These are phyloP conservation scores for Klebsormidium nitens DNA, from an alignment of 139 green algal genomes.

Conservation along the genomic window DNA sequence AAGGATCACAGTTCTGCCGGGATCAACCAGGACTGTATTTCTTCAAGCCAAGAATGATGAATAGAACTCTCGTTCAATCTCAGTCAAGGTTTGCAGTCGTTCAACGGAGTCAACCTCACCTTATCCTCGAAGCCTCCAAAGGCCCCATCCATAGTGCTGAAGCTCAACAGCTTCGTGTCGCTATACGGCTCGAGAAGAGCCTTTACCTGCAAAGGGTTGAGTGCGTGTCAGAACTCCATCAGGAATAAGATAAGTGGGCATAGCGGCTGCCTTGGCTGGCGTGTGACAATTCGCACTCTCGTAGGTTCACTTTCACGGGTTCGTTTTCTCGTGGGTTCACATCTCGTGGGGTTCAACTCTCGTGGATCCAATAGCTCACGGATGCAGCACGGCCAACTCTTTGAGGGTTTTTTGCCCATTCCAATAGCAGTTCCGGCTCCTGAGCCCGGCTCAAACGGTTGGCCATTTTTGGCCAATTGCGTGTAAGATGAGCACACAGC, in stretches of 20 bases:
- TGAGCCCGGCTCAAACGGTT: no score
- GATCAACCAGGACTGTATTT: background rate
- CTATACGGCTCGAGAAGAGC: background rate
- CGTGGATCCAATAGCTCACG: no score
- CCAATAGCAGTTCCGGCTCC: no score
- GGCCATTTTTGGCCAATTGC: no score
- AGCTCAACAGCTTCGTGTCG: slow-evolving; percentile 18
- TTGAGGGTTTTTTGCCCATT: no score
- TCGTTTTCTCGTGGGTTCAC: background rate
- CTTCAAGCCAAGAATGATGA: background rate
- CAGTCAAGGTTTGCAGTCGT: no score
- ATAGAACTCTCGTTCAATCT: background rate
- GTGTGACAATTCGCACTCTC: background rate
- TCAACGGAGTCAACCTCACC: slow-evolving; percentile 13
- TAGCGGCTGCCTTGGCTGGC: background rate
- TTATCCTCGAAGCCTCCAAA: slow-evolving; percentile 23
- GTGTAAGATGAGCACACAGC: no score
- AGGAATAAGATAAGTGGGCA: background rate
- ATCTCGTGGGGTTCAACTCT: background rate
- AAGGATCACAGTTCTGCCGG: background rate
- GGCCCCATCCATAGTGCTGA: slow-evolving; percentile 14
- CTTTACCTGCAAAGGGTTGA: slow-evolving; percentile 15
- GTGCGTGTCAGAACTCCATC: background rate
- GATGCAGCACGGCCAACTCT: no score
- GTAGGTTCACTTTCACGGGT: background rate